Percentiles rank a stretch among this genome's conserved stretches.
phyloP scores from a whole-genome alignment of 2,329 filamentous ascomycete species.

The Botryosphaeria agaves region DNA sequence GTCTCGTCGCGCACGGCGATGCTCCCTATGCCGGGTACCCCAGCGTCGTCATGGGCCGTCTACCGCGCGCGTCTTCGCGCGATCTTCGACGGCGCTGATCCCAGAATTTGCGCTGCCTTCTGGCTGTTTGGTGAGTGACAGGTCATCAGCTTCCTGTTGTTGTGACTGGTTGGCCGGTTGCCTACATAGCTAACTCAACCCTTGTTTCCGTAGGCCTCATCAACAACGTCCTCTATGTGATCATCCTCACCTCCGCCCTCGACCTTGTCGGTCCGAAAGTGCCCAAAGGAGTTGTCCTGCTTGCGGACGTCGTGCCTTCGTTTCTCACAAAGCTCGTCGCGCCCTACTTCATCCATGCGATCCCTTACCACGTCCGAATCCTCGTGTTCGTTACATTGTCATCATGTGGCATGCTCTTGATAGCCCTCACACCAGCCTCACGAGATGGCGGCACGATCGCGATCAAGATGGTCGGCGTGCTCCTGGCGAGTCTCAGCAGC shows the following conservation, averaged over 20 bases:
- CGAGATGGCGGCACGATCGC: slow-evolving; percentile 42
- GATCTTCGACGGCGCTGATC: slow-evolving; percentile 50
- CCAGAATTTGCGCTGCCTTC: slow-evolving; percentile 61
- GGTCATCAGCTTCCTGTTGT: too few species aligned
- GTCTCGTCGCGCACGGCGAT: too few species aligned
- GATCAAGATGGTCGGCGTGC: slow-evolving; percentile 65
- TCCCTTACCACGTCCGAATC: slow-evolving; percentile 66
- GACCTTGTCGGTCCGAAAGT: slow-evolving; percentile 78
- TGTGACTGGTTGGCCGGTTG: too few species aligned
- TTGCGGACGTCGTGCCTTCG: slow-evolving; percentile 81
- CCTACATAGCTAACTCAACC: too few species aligned
- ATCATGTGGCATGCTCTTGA: slow-evolving; percentile 70
- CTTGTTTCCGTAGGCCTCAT: slow-evolving; percentile 80
- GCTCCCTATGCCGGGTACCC: slow-evolving; percentile 38
- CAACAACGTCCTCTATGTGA: slow-evolving; percentile 95
- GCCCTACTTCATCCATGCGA: slow-evolving; percentile 81
- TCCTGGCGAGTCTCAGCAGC: slow-evolving; percentile 68
- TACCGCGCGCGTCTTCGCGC: slow-evolving; percentile 49
- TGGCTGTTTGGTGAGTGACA: slow-evolving; percentile 69
- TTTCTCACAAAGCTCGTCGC: slow-evolving; percentile 77
- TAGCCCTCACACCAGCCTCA: slow-evolving; percentile 58
- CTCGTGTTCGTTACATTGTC: slow-evolving; percentile 59
- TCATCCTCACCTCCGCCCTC: slow-evolving; percentile 87
- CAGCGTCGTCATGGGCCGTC: slow-evolving; percentile 52
- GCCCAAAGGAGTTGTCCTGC: slow-evolving; percentile 82